Evolutionary conservation across 257 asterid genomes (phyloP), one percentile per base, ranked within the genome.

Genomic region (Petrea volubilis): DNA sequence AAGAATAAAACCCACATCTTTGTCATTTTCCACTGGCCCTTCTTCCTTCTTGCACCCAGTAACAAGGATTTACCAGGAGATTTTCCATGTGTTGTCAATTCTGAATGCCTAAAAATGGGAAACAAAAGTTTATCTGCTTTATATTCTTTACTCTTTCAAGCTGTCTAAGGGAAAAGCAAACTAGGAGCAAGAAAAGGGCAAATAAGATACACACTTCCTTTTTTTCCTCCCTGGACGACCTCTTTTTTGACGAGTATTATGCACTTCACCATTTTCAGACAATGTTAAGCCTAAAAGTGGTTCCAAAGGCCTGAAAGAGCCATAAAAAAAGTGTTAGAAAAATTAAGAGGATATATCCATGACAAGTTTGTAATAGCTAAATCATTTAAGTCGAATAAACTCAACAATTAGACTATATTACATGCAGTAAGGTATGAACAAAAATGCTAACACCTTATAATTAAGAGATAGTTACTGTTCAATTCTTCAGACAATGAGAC

Each of bases 141-240:
- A 2, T 59, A 2, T 28, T 46, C 38, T 52, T 60, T 59, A 62
- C 29, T 60, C 21, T 41, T 56, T 41, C 20, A 15, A 18, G 36
- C n/a, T 55, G 61, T 33, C 27, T 28, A 38, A 51, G 31, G 60
- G 10, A 66, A 51, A 55, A 59, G 44, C 40, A 74, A 65, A 49
- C 40, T 47, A 77, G 70, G 31, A 70, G 57, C 52, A 56, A 47
- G 59, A 49, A 18, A 29, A 63, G 67, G 56, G 49, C 29, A 63
- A 71, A 72, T 21, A 82, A 47, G 78, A 75, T 79, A 77, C 97
- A 17, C 24, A 95, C 98, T 87, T 87, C 78, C 86, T 88, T 81
- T 92, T 92, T 78, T 84, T 95, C 84, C 90, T 85, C 58, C 91
- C 96, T 46, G 85, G 85, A 31, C 85, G 83, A 53, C 90, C 79